Conservation (phyloP, 345 rosid species). For the Litchi chinensis region DNA sequence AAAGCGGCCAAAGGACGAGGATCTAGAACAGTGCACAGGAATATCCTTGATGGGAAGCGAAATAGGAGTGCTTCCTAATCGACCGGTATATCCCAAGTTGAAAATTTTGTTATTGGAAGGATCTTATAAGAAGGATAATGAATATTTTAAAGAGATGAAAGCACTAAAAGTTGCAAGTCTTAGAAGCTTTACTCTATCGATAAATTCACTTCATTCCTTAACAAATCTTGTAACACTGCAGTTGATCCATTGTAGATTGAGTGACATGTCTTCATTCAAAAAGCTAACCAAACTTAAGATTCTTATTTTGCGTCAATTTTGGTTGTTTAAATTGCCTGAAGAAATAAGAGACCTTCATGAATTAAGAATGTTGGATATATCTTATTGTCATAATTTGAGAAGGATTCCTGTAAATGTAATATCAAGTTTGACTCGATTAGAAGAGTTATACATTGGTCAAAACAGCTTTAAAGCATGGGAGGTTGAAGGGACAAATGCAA, state of each 20-base stretch:
- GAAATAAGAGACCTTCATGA: neutral
- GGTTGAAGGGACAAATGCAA: neutral
- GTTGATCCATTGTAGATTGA: neutral
- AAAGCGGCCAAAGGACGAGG: neutral
- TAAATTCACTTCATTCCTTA: neutral
- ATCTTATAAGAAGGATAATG: no score
- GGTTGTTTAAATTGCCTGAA: neutral
- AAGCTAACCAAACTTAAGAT: neutral
- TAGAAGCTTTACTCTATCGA: neutral
- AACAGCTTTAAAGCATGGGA: neutral
- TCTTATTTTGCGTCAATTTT: neutral
- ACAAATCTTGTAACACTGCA: neutral
- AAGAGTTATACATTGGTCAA: neutral
- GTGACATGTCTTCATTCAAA: neutral
- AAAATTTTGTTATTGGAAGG: neutral
- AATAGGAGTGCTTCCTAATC: neutral
- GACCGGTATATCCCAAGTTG: conserved; percentile 9
- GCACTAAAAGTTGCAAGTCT: neutral
- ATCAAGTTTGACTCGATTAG: neutral
- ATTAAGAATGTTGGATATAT: conserved; percentile 9
- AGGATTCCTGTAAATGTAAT: neutral
- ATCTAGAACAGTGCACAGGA: neutral
- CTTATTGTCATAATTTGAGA: no score
- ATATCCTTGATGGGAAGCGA: neutral
- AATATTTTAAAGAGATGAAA: conserved; percentile 5